These are phyloP conservation scores for Aspergillus alliaceus DNA, from an alignment of 2,329 filamentous ascomycete genomes.

Conservation along the genomic window DNA sequence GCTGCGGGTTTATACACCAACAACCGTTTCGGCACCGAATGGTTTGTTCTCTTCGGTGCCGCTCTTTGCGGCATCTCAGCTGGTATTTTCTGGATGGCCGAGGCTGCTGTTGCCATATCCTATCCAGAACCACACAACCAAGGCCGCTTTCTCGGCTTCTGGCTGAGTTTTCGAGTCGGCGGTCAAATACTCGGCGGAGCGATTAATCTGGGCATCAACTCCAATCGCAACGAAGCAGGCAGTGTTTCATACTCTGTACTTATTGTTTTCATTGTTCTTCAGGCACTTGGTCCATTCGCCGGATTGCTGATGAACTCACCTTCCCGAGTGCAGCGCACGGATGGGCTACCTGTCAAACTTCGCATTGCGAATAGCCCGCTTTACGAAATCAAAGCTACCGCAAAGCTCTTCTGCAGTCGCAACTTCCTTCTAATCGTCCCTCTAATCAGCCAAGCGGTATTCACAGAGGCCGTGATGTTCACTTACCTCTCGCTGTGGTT, in stretches of 20 bases:
- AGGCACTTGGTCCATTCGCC: constrained; percentile 64
- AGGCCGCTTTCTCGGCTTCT: constrained; percentile 65
- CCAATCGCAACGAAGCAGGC: constrained; percentile 56
- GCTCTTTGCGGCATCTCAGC: constrained; percentile 69
- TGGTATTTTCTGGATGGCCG: constrained; percentile 74
- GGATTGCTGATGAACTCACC: constrained; percentile 64
- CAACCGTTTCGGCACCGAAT: constrained; percentile 67
- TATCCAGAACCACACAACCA: constrained; percentile 71
- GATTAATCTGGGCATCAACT: constrained; percentile 69
- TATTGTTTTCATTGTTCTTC: constrained; percentile 69
- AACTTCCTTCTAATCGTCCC: constrained; percentile 65
- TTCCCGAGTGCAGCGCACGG: constrained; percentile 61
- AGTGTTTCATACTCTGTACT: constrained; percentile 70
- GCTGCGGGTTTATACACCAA: constrained; percentile 71
- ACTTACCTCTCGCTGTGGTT: constrained; percentile 71
- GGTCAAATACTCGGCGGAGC: constrained; percentile 72
- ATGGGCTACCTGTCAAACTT: constrained; percentile 63
- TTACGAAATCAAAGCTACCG: constrained; percentile 61
- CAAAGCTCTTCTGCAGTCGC: constrained; percentile 59
- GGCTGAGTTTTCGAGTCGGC: constrained; percentile 61
- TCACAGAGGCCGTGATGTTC: constrained; percentile 70
- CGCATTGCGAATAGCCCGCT: constrained; percentile 57
- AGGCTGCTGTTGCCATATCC: constrained; percentile 70
- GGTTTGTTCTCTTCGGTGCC: constrained; percentile 68
- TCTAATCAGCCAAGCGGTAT: constrained; percentile 70